A percentile compares a stretch with the other conserved stretches of the same genome.
These are phyloP conservation scores for Claviceps quebecensis DNA, from an alignment of 2,329 filamentous ascomycete species.

Conservation along the genomic window DNA sequence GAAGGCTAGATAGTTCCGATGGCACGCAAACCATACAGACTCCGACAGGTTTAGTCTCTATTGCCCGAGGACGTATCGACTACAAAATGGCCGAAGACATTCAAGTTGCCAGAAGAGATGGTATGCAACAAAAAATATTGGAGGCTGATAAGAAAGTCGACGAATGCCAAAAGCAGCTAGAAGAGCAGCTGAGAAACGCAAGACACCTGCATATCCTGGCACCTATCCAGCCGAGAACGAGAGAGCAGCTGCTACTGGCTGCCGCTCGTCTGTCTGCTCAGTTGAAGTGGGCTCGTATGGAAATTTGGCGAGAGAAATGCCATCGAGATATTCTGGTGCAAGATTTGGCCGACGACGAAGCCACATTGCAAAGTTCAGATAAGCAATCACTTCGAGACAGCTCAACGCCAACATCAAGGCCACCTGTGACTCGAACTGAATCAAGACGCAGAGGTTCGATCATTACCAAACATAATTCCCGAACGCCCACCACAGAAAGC, in stretches of 20 bases:
- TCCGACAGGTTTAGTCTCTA: constrained; percentile 57
- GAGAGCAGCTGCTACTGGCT: constrained; percentile 73
- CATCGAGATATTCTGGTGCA: constrained; percentile 77
- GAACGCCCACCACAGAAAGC: constrained; percentile 15
- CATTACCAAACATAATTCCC: constrained; percentile 13
- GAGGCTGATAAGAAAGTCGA: constrained; percentile 72
- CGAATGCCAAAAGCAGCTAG: constrained; percentile 60
- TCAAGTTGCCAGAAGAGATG: constrained; percentile 62
- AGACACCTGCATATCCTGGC: constrained; percentile 80
- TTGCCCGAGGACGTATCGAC: constrained; percentile 61
- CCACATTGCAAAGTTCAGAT: constrained; percentile 5
- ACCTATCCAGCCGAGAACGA: constrained; percentile 78
- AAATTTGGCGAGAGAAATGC: constrained; percentile 84
- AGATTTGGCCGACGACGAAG: constrained; percentile 67
- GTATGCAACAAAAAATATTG: constrained; percentile 70
- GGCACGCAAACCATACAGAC: constrained; percentile 50
- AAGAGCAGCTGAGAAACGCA: constrained; percentile 73
- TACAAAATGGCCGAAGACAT: constrained; percentile 78
- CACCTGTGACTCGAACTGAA: constrained; percentile 12
- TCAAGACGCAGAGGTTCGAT: constrained; percentile 15
- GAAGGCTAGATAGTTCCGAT: constrained; percentile 53
- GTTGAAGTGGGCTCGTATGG: constrained; percentile 84
- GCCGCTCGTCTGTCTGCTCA: constrained; percentile 76
- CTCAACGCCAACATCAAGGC: constrained; percentile 14
- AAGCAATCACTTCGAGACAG: constrained; percentile 5